A percentile compares a stretch with the other conserved stretches of the same genome.
Conservation (phyloP, 1,139 yeast species). For the Blastobotrys proliferans region DNA sequence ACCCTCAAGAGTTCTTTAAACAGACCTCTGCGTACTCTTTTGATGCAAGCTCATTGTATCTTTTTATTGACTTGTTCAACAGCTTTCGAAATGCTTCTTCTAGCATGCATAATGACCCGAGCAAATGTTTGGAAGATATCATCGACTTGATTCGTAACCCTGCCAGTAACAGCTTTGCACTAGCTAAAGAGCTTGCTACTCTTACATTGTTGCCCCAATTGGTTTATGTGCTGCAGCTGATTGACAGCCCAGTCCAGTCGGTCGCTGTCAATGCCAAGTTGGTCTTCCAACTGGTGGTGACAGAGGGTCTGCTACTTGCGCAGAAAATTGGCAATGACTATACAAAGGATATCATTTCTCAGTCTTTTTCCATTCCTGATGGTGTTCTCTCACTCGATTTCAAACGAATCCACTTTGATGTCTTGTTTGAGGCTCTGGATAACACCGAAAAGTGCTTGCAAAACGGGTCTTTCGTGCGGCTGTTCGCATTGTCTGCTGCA, state of each 20-base stretch:
- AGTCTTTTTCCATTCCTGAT: conserved; percentile 3
- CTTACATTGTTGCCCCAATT: conserved; percentile 2
- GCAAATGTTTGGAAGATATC: conserved; percentile 5
- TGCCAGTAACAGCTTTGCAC: background rate
- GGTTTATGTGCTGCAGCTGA: background rate
- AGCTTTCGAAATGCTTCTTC: background rate
- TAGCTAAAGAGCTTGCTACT: conserved; percentile 2
- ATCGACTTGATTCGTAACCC: conserved; percentile 3
- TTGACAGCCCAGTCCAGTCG: background rate
- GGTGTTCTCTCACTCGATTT: background rate
- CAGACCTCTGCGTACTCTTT: background rate
- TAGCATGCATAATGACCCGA: background rate
- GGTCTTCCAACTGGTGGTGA: conserved; percentile 2
- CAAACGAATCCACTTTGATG: conserved; percentile 10
- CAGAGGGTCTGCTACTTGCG: background rate
- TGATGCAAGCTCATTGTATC: background rate
- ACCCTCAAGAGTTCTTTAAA: background rate
- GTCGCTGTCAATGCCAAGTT: conserved; percentile 1
- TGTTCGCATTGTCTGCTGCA: background rate
- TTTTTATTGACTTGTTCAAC: conserved; percentile 1
- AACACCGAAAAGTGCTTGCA: conserved; percentile 4
- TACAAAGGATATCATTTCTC: background rate
- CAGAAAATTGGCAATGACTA: background rate
- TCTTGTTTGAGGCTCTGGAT: conserved; percentile 12
- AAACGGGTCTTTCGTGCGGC: conserved; percentile 7